Evolutionary conservation across 1,139 yeast species (phyloP).

Genomic region (Blastobotrys buckinghamii): DNA sequence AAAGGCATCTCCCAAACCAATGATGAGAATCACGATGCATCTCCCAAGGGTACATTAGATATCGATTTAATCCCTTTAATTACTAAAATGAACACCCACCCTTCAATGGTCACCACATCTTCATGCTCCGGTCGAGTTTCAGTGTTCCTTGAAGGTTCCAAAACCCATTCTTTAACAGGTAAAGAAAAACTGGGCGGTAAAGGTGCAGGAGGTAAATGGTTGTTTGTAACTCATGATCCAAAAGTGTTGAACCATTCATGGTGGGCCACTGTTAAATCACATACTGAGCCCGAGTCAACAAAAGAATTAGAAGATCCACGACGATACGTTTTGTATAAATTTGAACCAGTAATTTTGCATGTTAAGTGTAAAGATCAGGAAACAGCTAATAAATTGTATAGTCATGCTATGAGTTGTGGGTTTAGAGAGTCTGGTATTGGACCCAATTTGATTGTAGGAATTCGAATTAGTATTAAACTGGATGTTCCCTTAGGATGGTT

Average conservation of each 20-base stretch:
- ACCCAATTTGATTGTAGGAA: conserved; percentile 69
- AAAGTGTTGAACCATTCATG: conserved; percentile 49
- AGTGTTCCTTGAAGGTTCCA: conserved; percentile 65
- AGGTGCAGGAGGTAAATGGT: conserved; percentile 80
- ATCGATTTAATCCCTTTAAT: conserved; percentile 66
- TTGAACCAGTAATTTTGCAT: conserved; percentile 79
- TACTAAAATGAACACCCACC: conserved; percentile 52
- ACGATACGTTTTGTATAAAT: conserved; percentile 63
- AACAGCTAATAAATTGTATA: conserved; percentile 57
- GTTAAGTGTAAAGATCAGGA: conserved; percentile 64
- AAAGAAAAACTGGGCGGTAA: conserved; percentile 62
- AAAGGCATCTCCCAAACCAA: conserved; percentile 40
- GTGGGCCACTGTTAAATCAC: conserved; percentile 17
- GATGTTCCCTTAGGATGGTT: conserved; percentile 69
- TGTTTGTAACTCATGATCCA: conserved; percentile 71
- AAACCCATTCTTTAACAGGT: conserved; percentile 7
- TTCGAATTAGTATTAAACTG: conserved; percentile 61
- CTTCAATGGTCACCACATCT: conserved; percentile 76
- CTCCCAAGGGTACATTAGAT: conserved; percentile 84
- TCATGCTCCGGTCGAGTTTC: conserved; percentile 86
- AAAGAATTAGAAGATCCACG: conserved; percentile 20
- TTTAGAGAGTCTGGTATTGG: conserved; percentile 87
- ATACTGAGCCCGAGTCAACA: no score
- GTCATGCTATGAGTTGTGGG: conserved; percentile 76
- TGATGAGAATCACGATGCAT: conserved; percentile 51